A percentile compares a stretch with the other conserved stretches of the same genome.
phyloP scores from a whole-genome alignment of 176 grass and related monocot genomes.

The Guadua angustifolia region DNA sequence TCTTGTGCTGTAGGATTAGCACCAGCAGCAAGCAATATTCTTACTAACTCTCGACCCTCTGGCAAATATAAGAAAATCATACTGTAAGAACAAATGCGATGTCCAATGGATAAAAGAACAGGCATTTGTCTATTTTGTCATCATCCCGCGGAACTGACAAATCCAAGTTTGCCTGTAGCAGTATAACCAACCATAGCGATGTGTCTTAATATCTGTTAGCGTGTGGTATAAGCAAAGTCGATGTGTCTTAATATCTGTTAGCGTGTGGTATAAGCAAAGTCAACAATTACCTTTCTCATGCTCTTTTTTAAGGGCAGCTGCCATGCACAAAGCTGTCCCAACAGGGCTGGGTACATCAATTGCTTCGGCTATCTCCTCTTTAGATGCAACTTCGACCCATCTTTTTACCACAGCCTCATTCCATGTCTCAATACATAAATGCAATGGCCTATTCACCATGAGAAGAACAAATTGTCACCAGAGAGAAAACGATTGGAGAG shows the following conservation, averaged over 20 bases:
- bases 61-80: conserved; percentile 46
- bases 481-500: conserved; percentile 14
- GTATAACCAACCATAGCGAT: not conserved
- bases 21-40: conserved; percentile 86
- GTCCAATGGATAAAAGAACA: conserved; percentile 26
- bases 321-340: conserved; percentile 98
- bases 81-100: conserved; percentile 36
- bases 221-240: conserved; percentile 23
- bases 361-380: conserved; percentile 72
- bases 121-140: not conserved
- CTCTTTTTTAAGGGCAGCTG: conserved; percentile 96
- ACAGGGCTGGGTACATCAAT: conserved; percentile 75
- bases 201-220: not conserved
- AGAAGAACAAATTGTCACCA: conserved; percentile 35
- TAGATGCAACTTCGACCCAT: conserved; percentile 85
- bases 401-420: conserved; percentile 78
- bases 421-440: conserved; percentile 94
- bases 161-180: not conserved
- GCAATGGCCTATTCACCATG: conserved; percentile 76
- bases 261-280: conserved; percentile 21
- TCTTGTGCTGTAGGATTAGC: conserved; percentile 95
- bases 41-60: conserved; percentile 96
- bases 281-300: conserved; percentile 80
- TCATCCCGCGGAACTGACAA: conserved; percentile 28
- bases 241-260: conserved; percentile 7